Base-by-base conservation (phyloP, 306 rosid species). In the Prinsepia uniflora region DNA sequence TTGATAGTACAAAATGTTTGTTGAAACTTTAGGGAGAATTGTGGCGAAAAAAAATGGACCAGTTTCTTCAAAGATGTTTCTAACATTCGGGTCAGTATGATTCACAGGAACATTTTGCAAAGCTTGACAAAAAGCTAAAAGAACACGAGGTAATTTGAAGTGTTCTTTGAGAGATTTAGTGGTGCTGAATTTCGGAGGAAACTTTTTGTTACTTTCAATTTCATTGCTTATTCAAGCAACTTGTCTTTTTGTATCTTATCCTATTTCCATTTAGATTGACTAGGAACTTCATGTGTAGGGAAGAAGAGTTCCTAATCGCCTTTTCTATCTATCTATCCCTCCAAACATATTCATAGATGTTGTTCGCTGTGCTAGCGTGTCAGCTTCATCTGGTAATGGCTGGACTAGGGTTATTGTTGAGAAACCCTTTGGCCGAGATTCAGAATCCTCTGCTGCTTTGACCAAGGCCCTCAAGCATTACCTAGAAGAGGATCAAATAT, bases 341-440 rank as follows among this genome's bases (percentile, higher is more conserved):
- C 97, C 97, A 57, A 89, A 89, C 75, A 86, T 92, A 65, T 92
- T 92, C 80, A 63, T 84, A 47, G 92, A 87, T 56, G 96, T 96
- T 49, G 97, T 92, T 49, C 86, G 83, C 77, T 89, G 94, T 65
- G 90, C 96, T 53, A 92, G 97, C 87, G 70, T 42, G 60, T 81
- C 96, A 12, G 86, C 97, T 52, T 92, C 97, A 67, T 86, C 97
- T 18, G 74, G 84, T 65, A 83, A 85, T 78, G 97, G 97, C 71
- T 92, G 97, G 97, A 92, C 96, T 43, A 87, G 97, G 77, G 97
- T 92, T 83, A 92, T 92, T 82, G 97, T 92, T 52, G 97, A 92
- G 82, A 92, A 92, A 77, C 97, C 97, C 63, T 92, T 92, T 77
- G 97, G 97, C 49, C 96, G 94, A 41, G 96, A 89, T 87, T 89